Evolutionary conservation across 73 alveolate species (phyloP), one percentile per base, ranked within the genome.

Genomic region (Uronychia setigera): DNA sequence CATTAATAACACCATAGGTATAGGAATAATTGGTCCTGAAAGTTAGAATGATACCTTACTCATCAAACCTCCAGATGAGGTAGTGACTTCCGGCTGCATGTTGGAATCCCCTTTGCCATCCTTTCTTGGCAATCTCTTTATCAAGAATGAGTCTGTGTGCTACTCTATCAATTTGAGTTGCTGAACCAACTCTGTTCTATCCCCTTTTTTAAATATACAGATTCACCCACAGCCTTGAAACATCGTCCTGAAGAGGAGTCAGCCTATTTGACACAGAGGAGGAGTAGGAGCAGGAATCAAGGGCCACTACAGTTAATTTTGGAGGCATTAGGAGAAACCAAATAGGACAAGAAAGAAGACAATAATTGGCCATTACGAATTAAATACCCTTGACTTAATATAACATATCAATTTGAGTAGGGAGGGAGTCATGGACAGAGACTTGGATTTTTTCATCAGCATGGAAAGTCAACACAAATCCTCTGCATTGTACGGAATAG

Each of bases 401-500:
- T n/a, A n/a, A n/a, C 57, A 1, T 27, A 59, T 82, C 77, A 28
- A 82, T 11, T 25, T 82, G 82, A 26, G 58, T 77, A 0, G 29
- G 78, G 58, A 35, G 13, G n/a, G 89, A 60, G 59, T 92, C 95
- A 31, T 86, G 80, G 14, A 94, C 86, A 32, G 87, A 58, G 34
- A 90, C 94, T 32, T 79, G 82, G 57, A 92, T 78, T 5, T 86
- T 82, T 0, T 34, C 91, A 76, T 88, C 88, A 19, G 95, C 78
- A 59, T 94, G 98, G 83, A 94, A 33, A 32, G 97, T 81, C 46
- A 94, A 76, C 94, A 94, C 87, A 88, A 94, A 94, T 35, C 91
- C 74, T 74, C 97, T 76, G 32, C 92, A 84, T 81, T 94, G 90
- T 31, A 78, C 35, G 59, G 93, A 88, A 79, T 92, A 94, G 75